Conservation (phyloP, 1,284 basidiomycete species). For the Moesziomyces antarcticus region DNA sequence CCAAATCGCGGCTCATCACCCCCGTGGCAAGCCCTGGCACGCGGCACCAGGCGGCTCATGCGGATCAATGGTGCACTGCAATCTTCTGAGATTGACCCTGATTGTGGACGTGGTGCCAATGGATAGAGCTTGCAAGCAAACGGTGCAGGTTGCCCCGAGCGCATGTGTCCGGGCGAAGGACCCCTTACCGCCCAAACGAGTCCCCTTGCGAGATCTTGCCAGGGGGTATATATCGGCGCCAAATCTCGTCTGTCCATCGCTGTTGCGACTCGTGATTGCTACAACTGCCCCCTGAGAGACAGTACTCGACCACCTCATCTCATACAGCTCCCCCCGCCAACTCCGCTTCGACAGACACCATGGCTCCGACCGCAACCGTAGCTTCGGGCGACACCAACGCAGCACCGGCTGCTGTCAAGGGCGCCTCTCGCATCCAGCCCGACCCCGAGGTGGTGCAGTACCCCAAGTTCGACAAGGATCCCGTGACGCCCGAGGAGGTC, state of each 20-base stretch:
- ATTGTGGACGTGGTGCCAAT: too few relatives aligned
- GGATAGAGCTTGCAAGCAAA: background rate
- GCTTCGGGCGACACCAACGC: slow-evolving; percentile 11
- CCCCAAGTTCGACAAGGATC: slow-evolving; percentile 51
- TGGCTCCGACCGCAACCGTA: slow-evolving; percentile 48
- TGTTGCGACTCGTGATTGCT: too few relatives aligned
- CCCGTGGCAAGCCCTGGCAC: too few relatives aligned
- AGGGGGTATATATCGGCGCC: background rate
- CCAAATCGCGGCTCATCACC: too few relatives aligned
- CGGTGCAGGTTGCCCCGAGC: background rate
- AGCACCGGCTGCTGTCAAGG: slow-evolving; percentile 20
- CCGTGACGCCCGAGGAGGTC: slow-evolving; percentile 54
- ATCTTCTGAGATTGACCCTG: too few relatives aligned
- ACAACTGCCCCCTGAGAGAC: background rate
- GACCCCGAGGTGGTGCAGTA: slow-evolving; percentile 61
- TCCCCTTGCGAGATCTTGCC: too few relatives aligned
- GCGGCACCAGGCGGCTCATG: background rate
- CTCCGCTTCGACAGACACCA: slow-evolving; percentile 2
- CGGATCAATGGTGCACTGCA: background rate
- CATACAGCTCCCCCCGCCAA: too few relatives aligned
- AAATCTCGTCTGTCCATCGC: background rate
- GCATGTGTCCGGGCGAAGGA: too few relatives aligned
- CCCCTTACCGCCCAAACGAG: too few relatives aligned
- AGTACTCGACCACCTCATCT: too few relatives aligned
- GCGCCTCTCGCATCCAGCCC: slow-evolving; percentile 53